phyloP scores from a whole-genome alignment of 352 stramenopile species.

The Pythium vanterpoolii region DNA sequence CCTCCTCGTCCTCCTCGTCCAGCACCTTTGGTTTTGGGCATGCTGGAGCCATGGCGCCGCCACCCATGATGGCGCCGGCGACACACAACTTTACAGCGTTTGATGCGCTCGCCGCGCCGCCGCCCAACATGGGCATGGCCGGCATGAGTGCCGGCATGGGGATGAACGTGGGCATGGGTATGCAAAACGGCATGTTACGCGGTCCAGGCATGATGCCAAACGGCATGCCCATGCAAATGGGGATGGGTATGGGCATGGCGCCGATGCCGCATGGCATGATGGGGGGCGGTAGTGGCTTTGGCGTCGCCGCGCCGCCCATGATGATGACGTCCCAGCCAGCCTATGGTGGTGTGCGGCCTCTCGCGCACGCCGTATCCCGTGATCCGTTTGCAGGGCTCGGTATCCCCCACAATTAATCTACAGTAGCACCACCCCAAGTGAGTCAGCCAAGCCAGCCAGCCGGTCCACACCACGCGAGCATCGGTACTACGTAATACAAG shows the following conservation, averaged over 20 bases:
- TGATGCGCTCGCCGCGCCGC: slow-evolving; percentile 39
- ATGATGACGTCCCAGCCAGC: slow-evolving; percentile 22
- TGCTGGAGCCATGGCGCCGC: slow-evolving; percentile 10
- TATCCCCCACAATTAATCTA: slow-evolving; percentile 40
- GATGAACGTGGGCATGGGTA: slow-evolving; percentile 23
- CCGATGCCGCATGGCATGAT: slow-evolving; percentile 20
- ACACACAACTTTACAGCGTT: slow-evolving; percentile 59
- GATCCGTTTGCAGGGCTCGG: slow-evolving; percentile 78
- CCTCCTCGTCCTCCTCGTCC: slow-evolving; percentile 22
- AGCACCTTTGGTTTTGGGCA: slow-evolving; percentile 19
- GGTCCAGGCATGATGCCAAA: too few relatives aligned
- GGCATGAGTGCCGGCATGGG: slow-evolving; percentile 18
- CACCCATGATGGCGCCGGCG: slow-evolving; percentile 19
- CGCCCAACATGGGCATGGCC: slow-evolving; percentile 31
- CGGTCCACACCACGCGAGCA: too few relatives aligned
- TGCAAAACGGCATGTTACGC: too few relatives aligned
- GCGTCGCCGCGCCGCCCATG: slow-evolving; percentile 16
- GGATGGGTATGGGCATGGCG: slow-evolving; percentile 22
- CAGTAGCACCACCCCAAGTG: too few relatives aligned
- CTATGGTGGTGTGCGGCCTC: slow-evolving; percentile 9
- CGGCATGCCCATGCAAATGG: too few relatives aligned
- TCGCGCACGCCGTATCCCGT: slow-evolving; percentile 19
- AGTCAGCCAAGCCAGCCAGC: too few relatives aligned
- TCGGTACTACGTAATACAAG: too few relatives aligned
- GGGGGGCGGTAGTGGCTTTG: slow-evolving; percentile 4